Evolutionary conservation across 2,329 filamentous ascomycete species (phyloP).

Genomic region (Monilinia fructigena): DNA sequence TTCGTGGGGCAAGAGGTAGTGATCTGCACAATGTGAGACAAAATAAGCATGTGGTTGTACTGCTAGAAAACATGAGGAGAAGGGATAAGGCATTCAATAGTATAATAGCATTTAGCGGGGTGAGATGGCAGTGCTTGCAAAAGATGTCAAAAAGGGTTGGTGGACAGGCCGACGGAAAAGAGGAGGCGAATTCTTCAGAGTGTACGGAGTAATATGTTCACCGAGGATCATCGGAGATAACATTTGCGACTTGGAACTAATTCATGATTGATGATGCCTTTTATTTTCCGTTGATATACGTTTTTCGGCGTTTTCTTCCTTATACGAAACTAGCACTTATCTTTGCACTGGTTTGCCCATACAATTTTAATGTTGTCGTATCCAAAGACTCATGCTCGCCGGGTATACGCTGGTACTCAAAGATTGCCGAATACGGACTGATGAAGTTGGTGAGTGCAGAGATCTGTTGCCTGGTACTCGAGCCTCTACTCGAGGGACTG

Average conservation of each 20-base stretch:
- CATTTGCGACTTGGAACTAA: not conserved
- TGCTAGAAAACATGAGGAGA: constrained; percentile 37
- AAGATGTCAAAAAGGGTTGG: not conserved
- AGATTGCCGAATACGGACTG: not conserved
- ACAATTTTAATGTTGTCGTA: no score
- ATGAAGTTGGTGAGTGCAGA: not conserved
- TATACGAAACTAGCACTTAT: no score
- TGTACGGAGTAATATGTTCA: not conserved
- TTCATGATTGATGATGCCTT: no score
- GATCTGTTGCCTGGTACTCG: not conserved
- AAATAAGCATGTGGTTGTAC: constrained; percentile 23
- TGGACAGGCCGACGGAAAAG: not conserved
- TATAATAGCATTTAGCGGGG: constrained; percentile 41
- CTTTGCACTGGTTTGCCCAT: no score
- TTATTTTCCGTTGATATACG: no score
- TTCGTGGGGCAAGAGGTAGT: constrained; percentile 17
- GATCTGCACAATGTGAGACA: constrained; percentile 22
- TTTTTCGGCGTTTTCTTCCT: no score
- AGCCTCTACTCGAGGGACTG: not conserved
- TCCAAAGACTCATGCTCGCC: no score
- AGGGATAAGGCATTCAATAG: constrained; percentile 42
- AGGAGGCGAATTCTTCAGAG: not conserved
- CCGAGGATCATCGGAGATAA: not conserved
- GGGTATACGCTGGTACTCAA: no score
- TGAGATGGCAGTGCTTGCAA: constrained; percentile 41